phyloP scores from a whole-genome alignment of 2,329 filamentous ascomycete genomes.

The Xylariaceae sp. region DNA sequence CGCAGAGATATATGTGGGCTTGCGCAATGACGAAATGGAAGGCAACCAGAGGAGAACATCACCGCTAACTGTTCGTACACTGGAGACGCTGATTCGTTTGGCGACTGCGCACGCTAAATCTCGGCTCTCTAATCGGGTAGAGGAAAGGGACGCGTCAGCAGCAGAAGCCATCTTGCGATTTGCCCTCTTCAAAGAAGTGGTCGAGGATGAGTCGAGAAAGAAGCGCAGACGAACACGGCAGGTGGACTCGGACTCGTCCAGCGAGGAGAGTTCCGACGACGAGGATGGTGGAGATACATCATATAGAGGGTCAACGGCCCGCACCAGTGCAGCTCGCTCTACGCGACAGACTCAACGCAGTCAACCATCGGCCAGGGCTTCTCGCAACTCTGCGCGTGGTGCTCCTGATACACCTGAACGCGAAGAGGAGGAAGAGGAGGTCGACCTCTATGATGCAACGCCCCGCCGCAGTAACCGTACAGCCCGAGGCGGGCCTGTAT shows the following conservation, averaged over 20 bases:
- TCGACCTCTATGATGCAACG: conserved; percentile 42
- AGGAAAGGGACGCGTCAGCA: conserved; percentile 82
- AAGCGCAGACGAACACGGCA: conserved; percentile 71
- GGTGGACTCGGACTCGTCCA: conserved; percentile 56
- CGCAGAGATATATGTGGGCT: conserved; percentile 82
- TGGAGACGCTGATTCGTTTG: conserved; percentile 97
- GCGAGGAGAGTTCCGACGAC: conserved; percentile 59
- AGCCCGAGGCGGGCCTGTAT: conserved; percentile 33
- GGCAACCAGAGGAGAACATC: conserved; percentile 91
- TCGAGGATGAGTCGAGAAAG: conserved; percentile 76
- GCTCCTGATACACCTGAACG: conserved; percentile 32
- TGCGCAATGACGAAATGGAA: conserved; percentile 94
- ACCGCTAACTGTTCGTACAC: conserved; percentile 92
- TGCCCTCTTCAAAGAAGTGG: conserved; percentile 94
- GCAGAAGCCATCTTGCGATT: conserved; percentile 90
- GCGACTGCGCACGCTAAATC: conserved; percentile 95
- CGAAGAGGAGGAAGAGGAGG: conserved; percentile 47
- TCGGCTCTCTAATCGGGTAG: conserved; percentile 80
- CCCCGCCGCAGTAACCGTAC: conserved; percentile 44
- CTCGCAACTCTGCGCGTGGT: conserved; percentile 27
- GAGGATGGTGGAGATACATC: conserved; percentile 42
- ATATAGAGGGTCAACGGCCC: conserved; percentile 37
- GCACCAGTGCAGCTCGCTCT: conserved; percentile 36
- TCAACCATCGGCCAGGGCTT: conserved; percentile 27
- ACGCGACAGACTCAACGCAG: conserved; percentile 24